phyloP scores from a whole-genome alignment of 305 asterid species.

The Fraxinus albicans region DNA sequence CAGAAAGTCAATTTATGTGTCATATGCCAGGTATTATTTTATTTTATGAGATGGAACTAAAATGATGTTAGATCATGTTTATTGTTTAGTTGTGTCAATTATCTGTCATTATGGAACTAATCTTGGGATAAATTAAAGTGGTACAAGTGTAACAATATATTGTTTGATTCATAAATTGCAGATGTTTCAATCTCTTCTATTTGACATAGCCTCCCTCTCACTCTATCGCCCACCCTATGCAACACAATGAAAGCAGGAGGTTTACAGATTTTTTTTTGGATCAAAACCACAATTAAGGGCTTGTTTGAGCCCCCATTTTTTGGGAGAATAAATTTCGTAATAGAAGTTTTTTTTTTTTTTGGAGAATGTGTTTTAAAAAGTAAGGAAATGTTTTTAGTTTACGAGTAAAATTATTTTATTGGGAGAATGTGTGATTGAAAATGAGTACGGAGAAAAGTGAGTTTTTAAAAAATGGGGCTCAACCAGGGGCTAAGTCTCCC shows the following conservation, averaged over 20 bases:
- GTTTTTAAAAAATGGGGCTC: background rate
- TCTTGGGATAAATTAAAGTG: background rate
- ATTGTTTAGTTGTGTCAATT: background rate
- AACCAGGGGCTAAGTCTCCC: background rate
- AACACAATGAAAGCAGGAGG: background rate
- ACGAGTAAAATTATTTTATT: background rate
- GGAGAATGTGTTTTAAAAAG: background rate
- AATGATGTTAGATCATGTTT: background rate
- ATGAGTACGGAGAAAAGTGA: background rate
- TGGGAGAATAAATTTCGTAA: background rate
- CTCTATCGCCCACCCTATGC: background rate
- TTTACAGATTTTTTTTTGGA: background rate
- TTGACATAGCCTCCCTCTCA: background rate
- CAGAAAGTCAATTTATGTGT: slow-evolving; percentile 42
- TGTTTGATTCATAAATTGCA: background rate
- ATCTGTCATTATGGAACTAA: background rate
- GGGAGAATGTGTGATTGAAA: background rate
- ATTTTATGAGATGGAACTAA: background rate
- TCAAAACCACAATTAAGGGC: background rate
- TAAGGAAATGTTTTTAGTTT: background rate
- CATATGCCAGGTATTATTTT: slow-evolving; percentile 42
- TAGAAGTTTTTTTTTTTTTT: background rate
- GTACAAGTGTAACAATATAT: background rate
- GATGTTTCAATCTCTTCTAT: background rate
- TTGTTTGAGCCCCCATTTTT: background rate